These are phyloP conservation scores for Dendrobium chrysotoxum DNA, from an alignment of 106 monocot species.

Conservation along the genomic window DNA sequence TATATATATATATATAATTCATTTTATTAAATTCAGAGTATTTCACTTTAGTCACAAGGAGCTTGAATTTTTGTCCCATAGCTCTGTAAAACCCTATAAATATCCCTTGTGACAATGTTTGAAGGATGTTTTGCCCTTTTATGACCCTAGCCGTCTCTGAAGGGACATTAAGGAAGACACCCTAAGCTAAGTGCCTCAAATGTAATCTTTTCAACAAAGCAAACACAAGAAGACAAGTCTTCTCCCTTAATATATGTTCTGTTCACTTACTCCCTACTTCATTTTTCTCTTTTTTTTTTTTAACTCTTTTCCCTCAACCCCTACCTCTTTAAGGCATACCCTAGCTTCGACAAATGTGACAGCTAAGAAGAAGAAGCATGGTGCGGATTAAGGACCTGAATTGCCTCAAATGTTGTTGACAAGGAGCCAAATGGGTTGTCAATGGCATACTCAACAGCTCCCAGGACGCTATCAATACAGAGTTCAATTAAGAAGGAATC, in stretches of 20 bases:
- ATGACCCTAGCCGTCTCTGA: too few species aligned
- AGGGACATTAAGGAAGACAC: too few species aligned
- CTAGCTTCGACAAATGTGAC: neutral
- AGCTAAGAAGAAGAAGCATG: neutral
- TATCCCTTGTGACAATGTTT: too few species aligned
- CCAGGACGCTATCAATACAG: slow-evolving; percentile 15
- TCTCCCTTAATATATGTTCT: neutral
- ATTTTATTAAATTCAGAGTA: too few species aligned
- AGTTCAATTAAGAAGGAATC: slow-evolving; percentile 9
- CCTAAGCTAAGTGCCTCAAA: too few species aligned
- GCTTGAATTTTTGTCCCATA: too few species aligned
- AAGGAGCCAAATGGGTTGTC: slow-evolving; percentile 68
- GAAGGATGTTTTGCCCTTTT: too few species aligned
- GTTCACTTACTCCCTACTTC: neutral
- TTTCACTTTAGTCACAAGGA: too few species aligned
- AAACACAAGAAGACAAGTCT: neutral
- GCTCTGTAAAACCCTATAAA: too few species aligned
- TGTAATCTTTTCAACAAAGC: too few species aligned
- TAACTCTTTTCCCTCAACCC: neutral
- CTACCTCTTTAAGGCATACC: neutral
- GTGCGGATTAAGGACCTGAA: slow-evolving; percentile 33
- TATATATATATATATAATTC: too few species aligned
- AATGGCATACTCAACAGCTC: slow-evolving; percentile 49
- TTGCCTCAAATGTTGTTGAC: slow-evolving; percentile 54
- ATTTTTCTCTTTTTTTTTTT: neutral